Conservation (phyloP, 1,284 basidiomycete species). For the Cutaneotrichosporon sp. region DNA sequence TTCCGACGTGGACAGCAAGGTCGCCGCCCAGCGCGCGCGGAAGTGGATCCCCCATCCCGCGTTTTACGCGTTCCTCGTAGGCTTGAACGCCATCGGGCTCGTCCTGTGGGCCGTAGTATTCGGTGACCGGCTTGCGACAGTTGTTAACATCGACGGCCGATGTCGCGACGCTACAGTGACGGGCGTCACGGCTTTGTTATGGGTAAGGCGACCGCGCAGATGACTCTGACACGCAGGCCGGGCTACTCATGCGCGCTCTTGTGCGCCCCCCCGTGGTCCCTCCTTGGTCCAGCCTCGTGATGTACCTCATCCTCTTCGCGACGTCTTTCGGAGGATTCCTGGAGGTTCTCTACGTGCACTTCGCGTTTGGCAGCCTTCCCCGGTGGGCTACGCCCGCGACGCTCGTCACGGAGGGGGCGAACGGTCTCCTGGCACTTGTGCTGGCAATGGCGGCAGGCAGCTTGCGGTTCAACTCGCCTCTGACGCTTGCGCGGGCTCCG, state of each 20-base stretch:
- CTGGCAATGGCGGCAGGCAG: conserved; percentile 24
- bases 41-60: conserved; percentile 5
- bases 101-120: conserved; percentile 34
- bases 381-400: conserved; percentile 27
- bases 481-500: conserved; percentile 26
- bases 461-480: conserved; percentile 35
- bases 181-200: conserved; percentile 20
- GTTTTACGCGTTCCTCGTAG: conserved; percentile 21
- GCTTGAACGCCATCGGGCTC: conserved; percentile 23
- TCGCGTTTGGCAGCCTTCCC: conserved; percentile 24
- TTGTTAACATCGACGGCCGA: conserved; percentile 2
- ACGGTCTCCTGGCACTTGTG: conserved; percentile 21
- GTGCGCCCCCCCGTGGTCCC: conserved; percentile 37
- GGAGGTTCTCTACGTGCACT: conserved; percentile 25
- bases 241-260: conserved; percentile 21
- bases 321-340: conserved; percentile 27
- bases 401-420: conserved; percentile 28
- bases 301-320: conserved; percentile 28
- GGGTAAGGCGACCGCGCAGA: not conserved
- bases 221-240: conserved; percentile 3
- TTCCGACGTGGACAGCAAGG: conserved; percentile 1
- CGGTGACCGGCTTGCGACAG: conserved; percentile 22
- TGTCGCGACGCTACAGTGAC: conserved; percentile 15
- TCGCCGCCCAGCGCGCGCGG: not conserved
- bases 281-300: conserved; percentile 31